phyloP scores from a whole-genome alignment of 495 filamentous ascomycete species.

The Tuber indicum region DNA sequence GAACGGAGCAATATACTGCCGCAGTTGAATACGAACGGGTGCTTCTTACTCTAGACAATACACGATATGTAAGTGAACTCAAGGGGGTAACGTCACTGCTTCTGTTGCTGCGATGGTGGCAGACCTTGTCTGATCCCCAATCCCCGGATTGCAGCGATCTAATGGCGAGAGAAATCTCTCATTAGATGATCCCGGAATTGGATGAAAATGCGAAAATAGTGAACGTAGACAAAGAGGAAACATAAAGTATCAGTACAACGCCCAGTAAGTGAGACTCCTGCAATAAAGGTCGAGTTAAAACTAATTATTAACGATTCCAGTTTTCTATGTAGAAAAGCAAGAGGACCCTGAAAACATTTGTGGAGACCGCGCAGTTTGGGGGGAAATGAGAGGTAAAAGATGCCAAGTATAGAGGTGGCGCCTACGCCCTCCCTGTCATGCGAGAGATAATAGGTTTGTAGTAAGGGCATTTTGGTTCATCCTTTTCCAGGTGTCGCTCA shows the following conservation, averaged over 20 bases:
- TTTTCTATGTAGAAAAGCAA: neutral
- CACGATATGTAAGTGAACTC: neutral
- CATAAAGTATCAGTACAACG: neutral
- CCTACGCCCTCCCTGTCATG: neutral
- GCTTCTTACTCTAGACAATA: neutral
- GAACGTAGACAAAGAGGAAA: neutral
- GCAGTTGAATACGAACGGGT: neutral
- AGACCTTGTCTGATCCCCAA: neutral
- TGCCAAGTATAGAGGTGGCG: constrained; percentile 3
- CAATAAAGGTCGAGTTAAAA: neutral
- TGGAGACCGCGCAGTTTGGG: neutral
- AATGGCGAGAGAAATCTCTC: neutral
- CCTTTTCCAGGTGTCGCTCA: neutral
- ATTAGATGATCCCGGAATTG: neutral
- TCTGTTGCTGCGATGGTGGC: neutral
- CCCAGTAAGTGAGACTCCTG: neutral
- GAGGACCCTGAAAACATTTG: neutral
- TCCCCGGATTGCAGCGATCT: neutral
- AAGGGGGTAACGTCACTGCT: neutral
- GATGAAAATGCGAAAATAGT: neutral
- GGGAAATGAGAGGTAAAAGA: neutral
- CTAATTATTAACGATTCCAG: neutral
- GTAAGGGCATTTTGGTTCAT: neutral
- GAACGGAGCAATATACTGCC: neutral
- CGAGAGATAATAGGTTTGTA: neutral